Evolutionary conservation across 371 early-diverging fungal genomes (phyloP), one percentile per base, ranked within the genome.

Genomic region (Chytridium lagenaria): DNA sequence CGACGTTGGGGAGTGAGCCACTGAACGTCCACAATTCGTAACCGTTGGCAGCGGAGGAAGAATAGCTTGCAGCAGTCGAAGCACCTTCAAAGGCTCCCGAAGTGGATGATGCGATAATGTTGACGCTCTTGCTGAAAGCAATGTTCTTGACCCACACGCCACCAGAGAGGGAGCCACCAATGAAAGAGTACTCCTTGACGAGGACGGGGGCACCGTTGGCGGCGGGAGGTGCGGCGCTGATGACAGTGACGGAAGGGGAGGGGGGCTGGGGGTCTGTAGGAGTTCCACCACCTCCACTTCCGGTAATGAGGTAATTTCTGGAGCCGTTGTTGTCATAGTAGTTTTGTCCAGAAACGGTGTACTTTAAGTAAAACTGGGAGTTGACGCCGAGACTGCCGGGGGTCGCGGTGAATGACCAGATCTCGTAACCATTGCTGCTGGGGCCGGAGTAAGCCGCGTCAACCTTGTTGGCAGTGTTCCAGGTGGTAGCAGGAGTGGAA

Each of bases 281-380:
- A 55, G 23, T 28, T 16, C 16, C 16, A 26, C 16, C 16, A 26
- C 55, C 26, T 10, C 7, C 16, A 23, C 37, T 22, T 23, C n/a
- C n/a, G n/a, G n/a, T n/a, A n/a, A n/a, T n/a, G n/a, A 19, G 19
- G 67, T 79, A 79, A 57, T 79, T 79, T 0, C 31, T 55, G n/a
- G 70, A 57, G 37, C 61, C 65, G 51, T 82, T 82, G 64, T 84
- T 84, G 52, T 84, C 84, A 69, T 83, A 84, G 63, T 83, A 84
- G 12, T 74, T 78, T 1, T 61, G 64, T 34, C 83, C 83, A 55
- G 55, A 57, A 0, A 83, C 84, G 34, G 64, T 68, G 68, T 84
- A 84, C 80, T 81, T 44, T 38, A 83, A 70, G 59, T 83, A 83
- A 55, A 83, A 83, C 69, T 84, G 63, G 33, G 75, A 76, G 38